phyloP scores from a whole-genome alignment of 768 basidiomycete species.

The Auriscalpium microsporum region DNA sequence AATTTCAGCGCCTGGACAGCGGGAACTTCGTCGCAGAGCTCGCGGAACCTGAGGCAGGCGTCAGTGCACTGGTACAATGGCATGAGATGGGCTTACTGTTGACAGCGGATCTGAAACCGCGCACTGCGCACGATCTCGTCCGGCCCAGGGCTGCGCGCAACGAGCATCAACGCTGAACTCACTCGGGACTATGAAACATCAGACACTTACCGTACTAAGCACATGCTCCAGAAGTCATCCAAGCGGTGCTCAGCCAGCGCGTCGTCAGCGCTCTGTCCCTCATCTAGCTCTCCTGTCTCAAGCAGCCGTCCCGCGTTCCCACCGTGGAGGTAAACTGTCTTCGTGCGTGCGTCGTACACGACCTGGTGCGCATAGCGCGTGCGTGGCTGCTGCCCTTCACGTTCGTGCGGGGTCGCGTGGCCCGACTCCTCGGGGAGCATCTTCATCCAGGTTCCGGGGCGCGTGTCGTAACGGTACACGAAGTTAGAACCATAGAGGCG shows the following conservation, averaged over 20 bases:
- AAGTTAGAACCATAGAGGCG: slow-evolving; percentile 48
- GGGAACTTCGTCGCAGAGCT: slow-evolving; percentile 61
- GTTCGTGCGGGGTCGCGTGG: not conserved
- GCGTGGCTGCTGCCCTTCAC: slow-evolving; percentile 35
- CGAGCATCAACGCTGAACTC: not conserved
- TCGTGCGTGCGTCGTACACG: slow-evolving; percentile 54
- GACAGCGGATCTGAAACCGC: slow-evolving; percentile 56
- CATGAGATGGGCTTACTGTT: slow-evolving; percentile 46
- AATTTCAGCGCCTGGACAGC: slow-evolving; percentile 62
- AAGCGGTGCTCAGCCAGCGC: slow-evolving; percentile 28
- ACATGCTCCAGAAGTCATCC: slow-evolving; percentile 77
- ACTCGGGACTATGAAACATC: not conserved
- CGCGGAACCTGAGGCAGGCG: slow-evolving; percentile 54
- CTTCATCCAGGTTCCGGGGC: slow-evolving; percentile 58
- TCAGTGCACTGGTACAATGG: not conserved
- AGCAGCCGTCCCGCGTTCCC: slow-evolving; percentile 53
- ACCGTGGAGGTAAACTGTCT: slow-evolving; percentile 61
- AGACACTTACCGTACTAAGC: slow-evolving; percentile 45
- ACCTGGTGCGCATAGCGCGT: slow-evolving; percentile 76
- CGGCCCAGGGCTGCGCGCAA: slow-evolving; percentile 40
- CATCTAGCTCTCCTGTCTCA: slow-evolving; percentile 12
- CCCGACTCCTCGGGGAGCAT: slow-evolving; percentile 33
- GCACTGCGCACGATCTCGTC: slow-evolving; percentile 59
- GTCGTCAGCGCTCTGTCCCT: slow-evolving; percentile 8
- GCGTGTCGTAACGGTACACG: slow-evolving; percentile 54